Evolutionary conservation across 2,329 filamentous ascomycete genomes (phyloP).

Genomic region (Colletotrichum sp.): DNA sequence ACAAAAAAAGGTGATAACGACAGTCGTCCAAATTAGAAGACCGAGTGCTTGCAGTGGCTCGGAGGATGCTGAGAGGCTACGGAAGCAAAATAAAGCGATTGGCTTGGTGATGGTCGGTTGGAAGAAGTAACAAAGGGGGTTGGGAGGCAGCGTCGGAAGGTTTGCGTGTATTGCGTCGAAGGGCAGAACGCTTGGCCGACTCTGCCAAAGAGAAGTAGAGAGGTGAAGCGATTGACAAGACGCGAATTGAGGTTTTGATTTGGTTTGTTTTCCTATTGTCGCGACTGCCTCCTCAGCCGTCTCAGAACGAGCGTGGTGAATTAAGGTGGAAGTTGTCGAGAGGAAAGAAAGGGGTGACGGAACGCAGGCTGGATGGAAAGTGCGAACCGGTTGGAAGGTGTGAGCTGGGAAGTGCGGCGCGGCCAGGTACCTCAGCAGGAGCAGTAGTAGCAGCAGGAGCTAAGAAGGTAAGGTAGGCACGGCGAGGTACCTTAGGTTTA

Average conservation of each 20-base stretch:
- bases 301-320: slow-evolving; percentile 15
- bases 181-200: background rate
- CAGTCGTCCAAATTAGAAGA: background rate
- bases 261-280: background rate
- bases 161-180: background rate
- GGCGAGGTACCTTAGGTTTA: background rate
- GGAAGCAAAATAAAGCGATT: background rate
- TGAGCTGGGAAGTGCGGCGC: background rate
- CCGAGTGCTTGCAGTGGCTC: background rate
- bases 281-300: slow-evolving; percentile 9
- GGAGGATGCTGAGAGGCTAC: background rate
- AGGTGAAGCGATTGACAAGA: background rate
- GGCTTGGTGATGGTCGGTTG: background rate
- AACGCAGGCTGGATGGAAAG: background rate
- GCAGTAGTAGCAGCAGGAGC: background rate
- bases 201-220: background rate
- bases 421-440: background rate
- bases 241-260: background rate
- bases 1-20: slow-evolving; percentile 7
- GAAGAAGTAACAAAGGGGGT: background rate
- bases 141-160: background rate
- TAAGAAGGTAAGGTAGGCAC: background rate
- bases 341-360: slow-evolving; percentile 22
- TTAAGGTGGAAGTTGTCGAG: slow-evolving; percentile 4
- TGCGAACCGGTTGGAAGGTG: slow-evolving; percentile 3